Evolutionary conservation across 2,329 filamentous ascomycete genomes (phyloP), one percentile per base, ranked within the genome.

Genomic region (Ilyonectria destructans): DNA sequence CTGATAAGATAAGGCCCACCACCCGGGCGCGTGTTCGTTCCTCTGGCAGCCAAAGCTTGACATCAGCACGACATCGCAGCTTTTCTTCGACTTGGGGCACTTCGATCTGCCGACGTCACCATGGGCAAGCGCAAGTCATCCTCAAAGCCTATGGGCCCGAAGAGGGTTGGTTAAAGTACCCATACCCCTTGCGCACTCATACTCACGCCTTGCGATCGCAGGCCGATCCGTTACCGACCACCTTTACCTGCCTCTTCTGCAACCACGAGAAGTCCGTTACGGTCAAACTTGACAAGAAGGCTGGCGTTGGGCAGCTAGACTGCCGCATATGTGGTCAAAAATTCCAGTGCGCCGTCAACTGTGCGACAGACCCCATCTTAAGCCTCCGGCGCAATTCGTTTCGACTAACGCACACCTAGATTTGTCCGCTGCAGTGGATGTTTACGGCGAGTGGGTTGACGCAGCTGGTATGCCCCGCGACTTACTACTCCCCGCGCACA

Each of bases 381-480:
- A 19, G 12, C 12, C 37, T 26, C 26, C 10, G 52, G 74, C 66
- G 67, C 70, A 70, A 62, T 29, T 37, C 23, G 62, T 23, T 61
- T 67, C 75, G 48, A 73, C 70, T 67, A 58, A 69, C 26, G 59
- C 65, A 55, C 48, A 45, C 62, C 15, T 56, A 97, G 94, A 97
- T 81, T 90, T 98, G 29, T 97, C 94, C 29, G 93, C 93, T 15
- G 90, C 94, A 0, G 95, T 99, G 54, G 96, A 99, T 79, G 96
- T 99, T 8, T 99, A 99, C 79, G 93, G 94, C 37, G 96, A 98
- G 81, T 99, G 96, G 96, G 94, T 99, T 71, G 96, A 99, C 83
- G 96, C 96, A 71, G 85, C 89, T 71, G 86, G 89, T 90, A 82
- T 71, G 83, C 6, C n/a, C 21, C 23, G 17, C 2, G 19, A 33